phyloP scores from a whole-genome alignment of 805 yeast species.

The Aciculoconidium aculeatum region DNA sequence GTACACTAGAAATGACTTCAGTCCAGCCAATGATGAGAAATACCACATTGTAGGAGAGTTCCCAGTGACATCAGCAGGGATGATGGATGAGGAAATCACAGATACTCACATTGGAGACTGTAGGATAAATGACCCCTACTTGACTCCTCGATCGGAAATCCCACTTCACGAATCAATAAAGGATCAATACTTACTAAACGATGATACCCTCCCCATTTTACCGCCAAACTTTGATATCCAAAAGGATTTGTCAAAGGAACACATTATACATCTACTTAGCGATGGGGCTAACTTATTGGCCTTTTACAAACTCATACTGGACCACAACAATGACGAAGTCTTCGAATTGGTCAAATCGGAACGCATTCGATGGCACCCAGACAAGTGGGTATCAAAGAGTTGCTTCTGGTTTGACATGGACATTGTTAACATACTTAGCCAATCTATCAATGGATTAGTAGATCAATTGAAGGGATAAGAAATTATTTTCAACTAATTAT shows the following conservation, averaged over 20 bases:
- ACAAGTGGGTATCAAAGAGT: conserved; percentile 42
- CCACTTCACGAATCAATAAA: not conserved
- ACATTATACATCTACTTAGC: conserved; percentile 14
- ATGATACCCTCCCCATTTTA: conserved; percentile 6
- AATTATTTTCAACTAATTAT: too few species aligned
- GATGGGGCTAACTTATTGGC: conserved; percentile 16
- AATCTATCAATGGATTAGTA: conserved; percentile 25
- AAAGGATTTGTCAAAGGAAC: conserved; percentile 4
- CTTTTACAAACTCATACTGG: conserved; percentile 23
- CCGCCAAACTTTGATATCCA: conserved; percentile 11
- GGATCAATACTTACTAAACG: conserved; percentile 6
- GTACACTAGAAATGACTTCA: conserved; percentile 8
- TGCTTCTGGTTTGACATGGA: conserved; percentile 17
- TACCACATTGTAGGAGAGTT: conserved; percentile 27
- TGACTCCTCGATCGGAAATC: conserved; percentile 6
- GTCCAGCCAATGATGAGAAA: conserved; percentile 9
- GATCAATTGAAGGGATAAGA: conserved; percentile 9
- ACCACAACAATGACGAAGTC: conserved; percentile 11
- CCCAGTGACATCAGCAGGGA: conserved; percentile 25
- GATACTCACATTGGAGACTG: conserved; percentile 33
- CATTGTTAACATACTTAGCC: conserved; percentile 24
- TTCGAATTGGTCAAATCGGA: conserved; percentile 37
- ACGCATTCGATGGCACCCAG: conserved; percentile 69
- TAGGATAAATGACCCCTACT: conserved; percentile 30
- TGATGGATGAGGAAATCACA: conserved; percentile 28